Conservation (phyloP, 2,329 filamentous ascomycete genomes). For the Colletotrichum kahawae region DNA sequence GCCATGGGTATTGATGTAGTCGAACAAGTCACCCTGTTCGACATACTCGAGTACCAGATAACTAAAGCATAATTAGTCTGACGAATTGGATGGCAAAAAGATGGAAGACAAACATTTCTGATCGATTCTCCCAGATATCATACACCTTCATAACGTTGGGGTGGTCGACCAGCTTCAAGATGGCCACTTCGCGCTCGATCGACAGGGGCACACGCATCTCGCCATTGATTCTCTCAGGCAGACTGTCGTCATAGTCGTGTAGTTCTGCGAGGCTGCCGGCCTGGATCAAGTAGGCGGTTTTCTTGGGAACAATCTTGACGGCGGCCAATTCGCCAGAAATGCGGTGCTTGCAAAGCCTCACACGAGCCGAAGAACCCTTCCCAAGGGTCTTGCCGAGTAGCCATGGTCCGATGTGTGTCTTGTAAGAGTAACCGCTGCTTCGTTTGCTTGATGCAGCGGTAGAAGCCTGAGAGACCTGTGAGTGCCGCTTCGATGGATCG, state of each 20-base stretch:
- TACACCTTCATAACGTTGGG: constrained; percentile 93
- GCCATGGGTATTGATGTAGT: constrained; percentile 78
- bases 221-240: constrained; percentile 60
- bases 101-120: constrained; percentile 78
- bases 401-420: constrained; percentile 92
- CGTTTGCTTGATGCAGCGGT: constrained; percentile 39
- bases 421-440: constrained; percentile 48
- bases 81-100: not conserved
- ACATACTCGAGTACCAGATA: constrained; percentile 96
- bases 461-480: constrained; percentile 46
- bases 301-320: constrained; percentile 93
- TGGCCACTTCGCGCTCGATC: constrained; percentile 92
- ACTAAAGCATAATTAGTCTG: constrained; percentile 48
- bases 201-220: constrained; percentile 81
- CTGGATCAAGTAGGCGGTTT: constrained; percentile 78
- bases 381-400: constrained; percentile 88
- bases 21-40: constrained; percentile 79
- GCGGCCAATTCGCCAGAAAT: constrained; percentile 82
- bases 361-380: constrained; percentile 86
- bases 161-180: constrained; percentile 96
- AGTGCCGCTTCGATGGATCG: constrained; percentile 42
- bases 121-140: constrained; percentile 97
- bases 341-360: constrained; percentile 82
- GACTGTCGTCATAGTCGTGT: constrained; percentile 71
- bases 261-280: constrained; percentile 86